These are phyloP conservation scores for Symbiodinium natans DNA, from an alignment of 73 alveolate species.

Conservation along the genomic window DNA sequence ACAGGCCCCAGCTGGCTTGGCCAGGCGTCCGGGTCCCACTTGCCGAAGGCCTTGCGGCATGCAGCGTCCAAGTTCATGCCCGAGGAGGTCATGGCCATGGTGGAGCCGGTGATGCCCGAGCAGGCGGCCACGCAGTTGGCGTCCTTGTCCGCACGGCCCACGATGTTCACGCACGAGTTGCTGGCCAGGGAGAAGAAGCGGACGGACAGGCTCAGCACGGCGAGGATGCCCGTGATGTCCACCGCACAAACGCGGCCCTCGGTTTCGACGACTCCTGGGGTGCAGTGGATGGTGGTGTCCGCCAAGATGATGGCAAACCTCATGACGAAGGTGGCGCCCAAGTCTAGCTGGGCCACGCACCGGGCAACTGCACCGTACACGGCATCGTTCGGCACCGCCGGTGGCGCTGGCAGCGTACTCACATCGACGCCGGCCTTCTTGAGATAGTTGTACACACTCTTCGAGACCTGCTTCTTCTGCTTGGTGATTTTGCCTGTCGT, in stretches of 20 bases:
- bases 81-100: neutral
- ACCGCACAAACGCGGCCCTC: neutral
- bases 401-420: neutral
- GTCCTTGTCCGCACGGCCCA: neutral
- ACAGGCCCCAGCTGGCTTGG: too few species aligned
- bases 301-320: neutral
- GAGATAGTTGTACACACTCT: neutral
- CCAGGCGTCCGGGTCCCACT: neutral
- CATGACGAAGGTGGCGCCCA: neutral
- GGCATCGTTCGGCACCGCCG: neutral
- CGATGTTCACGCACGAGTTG: neutral
- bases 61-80: slow-evolving; percentile 19
- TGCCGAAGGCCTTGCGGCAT: neutral
- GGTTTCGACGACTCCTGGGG: neutral
- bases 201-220: neutral
- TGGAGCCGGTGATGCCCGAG: neutral
- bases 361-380: neutral
- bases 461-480: neutral
- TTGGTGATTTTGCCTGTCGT: too few species aligned
- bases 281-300: neutral
- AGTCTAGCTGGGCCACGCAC: neutral
- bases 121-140: neutral
- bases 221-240: neutral
- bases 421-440: neutral
- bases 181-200: neutral